phyloP scores from a whole-genome alignment of 129 eudicot species.

The Silybum marianum region DNA sequence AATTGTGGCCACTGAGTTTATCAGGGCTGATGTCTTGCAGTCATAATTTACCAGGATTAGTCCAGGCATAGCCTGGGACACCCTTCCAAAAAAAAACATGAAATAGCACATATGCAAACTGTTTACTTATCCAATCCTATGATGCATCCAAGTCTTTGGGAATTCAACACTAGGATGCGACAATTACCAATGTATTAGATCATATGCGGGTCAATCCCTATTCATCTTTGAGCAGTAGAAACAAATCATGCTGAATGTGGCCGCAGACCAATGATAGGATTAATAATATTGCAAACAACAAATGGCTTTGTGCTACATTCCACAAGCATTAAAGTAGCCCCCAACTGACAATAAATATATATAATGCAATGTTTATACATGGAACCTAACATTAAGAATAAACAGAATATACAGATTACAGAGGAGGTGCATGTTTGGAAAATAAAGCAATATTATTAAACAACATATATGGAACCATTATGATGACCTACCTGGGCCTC shows the following conservation, averaged over 20 bases:
- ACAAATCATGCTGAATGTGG: background rate
- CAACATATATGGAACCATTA: background rate
- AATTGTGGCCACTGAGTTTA: too few species aligned
- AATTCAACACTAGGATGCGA: constrained; percentile 1
- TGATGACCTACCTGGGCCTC: constrained; percentile 78
- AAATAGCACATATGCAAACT: background rate
- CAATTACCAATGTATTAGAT: background rate
- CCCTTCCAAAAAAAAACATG: too few species aligned
- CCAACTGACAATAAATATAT: background rate
- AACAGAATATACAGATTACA: background rate
- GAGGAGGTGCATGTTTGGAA: background rate
- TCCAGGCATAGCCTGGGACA: too few species aligned
- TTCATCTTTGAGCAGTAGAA: background rate
- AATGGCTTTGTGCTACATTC: background rate
- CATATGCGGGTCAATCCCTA: background rate
- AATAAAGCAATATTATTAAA: too few species aligned
- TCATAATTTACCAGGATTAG: too few species aligned
- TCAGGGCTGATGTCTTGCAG: too few species aligned
- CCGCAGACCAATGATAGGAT: background rate
- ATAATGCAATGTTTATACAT: background rate
- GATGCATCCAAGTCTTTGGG: background rate
- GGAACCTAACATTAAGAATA: background rate
- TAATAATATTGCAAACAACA: background rate
- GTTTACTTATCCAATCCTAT: background rate
- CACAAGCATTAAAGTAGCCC: constrained; percentile 8